These are phyloP conservation scores for Dendrocalamus latiflorus DNA, from an alignment of 202 grass and related monocot genomes.

Conservation along the genomic window DNA sequence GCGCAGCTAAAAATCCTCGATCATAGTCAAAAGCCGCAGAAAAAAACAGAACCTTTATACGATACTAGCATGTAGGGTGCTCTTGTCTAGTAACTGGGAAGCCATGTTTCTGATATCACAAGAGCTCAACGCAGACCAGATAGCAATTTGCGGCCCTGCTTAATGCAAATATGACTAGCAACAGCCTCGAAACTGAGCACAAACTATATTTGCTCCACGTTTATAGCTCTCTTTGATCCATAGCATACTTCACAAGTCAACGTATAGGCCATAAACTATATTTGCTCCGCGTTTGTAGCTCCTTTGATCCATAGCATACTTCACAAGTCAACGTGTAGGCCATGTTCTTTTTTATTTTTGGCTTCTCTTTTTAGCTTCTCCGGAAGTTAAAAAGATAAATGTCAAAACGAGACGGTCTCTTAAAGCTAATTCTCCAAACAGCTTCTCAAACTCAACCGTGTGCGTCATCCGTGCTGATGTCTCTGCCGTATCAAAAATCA, in stretches of 20 bases:
- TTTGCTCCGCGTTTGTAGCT: background rate
- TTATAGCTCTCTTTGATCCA: background rate
- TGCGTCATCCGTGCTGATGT: accelerated
- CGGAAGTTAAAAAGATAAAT: too few relatives aligned
- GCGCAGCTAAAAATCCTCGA: too few relatives aligned
- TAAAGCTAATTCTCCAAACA: too few relatives aligned
- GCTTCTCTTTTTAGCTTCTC: too few relatives aligned
- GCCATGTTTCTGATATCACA: background rate
- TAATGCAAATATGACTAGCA: background rate
- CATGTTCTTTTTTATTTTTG: too few relatives aligned
- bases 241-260: background rate
- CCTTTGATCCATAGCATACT: background rate
- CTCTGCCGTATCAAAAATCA: too few relatives aligned
- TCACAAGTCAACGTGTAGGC: background rate
- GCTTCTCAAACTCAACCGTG: too few relatives aligned
- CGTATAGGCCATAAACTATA: background rate
- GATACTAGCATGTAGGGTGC: background rate
- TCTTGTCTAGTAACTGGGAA: background rate
- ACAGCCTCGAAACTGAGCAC: background rate
- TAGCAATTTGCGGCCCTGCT: background rate
- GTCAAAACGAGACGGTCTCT: too few relatives aligned
- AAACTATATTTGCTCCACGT: background rate
- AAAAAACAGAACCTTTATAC: too few relatives aligned
- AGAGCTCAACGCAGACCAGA: background rate
- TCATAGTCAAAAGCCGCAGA: too few relatives aligned